Percentiles rank a stretch among this genome's conserved stretches.
phyloP scores from a whole-genome alignment of 345 rosid species.

The Euclidium syriacum region DNA sequence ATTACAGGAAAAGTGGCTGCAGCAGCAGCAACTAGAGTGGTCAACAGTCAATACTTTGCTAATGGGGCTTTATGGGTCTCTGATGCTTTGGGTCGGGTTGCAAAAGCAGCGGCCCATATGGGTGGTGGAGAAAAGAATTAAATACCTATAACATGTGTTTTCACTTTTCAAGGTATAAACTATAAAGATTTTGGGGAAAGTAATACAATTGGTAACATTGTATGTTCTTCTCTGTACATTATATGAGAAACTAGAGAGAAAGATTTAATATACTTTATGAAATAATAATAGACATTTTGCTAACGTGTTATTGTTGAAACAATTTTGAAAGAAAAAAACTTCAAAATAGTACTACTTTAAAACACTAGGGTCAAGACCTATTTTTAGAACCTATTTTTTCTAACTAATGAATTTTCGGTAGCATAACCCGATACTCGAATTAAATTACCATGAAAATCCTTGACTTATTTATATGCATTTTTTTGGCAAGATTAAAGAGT shows the following conservation, averaged over 20 bases:
- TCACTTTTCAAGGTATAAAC: too few relatives aligned
- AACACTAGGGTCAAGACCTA: too few relatives aligned
- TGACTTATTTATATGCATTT: too few relatives aligned
- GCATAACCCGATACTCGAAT: too few relatives aligned
- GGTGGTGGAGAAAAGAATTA: constrained; percentile 39
- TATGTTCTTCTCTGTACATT: neutral
- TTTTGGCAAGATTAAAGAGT: neutral
- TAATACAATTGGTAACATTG: neutral
- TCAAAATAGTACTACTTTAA: too few relatives aligned
- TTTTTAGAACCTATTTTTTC: too few relatives aligned
- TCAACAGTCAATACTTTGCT: constrained; percentile 71
- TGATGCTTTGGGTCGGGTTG: constrained; percentile 51
- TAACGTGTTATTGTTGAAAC: too few relatives aligned
- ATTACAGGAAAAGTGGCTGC: constrained; percentile 56
- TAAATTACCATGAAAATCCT: too few relatives aligned
- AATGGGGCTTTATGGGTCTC: constrained; percentile 88
- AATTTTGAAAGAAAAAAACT: too few relatives aligned
- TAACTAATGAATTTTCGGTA: too few relatives aligned
- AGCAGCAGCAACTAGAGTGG: constrained; percentile 59
- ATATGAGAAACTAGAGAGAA: neutral
- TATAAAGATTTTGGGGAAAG: neutral
- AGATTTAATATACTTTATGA: neutral
- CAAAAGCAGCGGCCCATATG: constrained; percentile 64
- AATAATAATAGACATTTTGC: too few relatives aligned
- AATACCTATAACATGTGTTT: neutral